Base-by-base conservation (phyloP, 2,329 filamentous ascomycete species). In the Aspergillus calidoustus region DNA sequence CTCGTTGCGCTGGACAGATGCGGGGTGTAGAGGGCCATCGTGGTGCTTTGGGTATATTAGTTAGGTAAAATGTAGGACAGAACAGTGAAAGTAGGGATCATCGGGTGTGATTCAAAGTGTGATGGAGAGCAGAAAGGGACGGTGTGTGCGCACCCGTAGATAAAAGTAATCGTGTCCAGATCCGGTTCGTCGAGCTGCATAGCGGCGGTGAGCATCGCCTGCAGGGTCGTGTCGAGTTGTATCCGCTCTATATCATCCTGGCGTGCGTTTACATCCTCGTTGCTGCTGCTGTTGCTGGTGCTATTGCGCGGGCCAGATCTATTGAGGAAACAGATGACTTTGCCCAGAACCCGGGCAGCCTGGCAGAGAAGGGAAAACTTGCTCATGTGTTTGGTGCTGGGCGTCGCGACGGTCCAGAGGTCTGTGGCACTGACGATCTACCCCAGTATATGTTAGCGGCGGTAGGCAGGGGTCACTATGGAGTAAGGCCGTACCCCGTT, bases 351-450 rank as follows among this genome's bases (percentile, higher is more conserved):
- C 43, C 61, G 44, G 52, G 63, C 34, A 55, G 59, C 41, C 38
- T 65, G 50, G 58, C 60, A 57, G 30, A 60, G 22, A 44, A 67
- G 50, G 23, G 63, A 57, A 34, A 68, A 69, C 54, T 63, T 71
- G 43, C 68, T 69, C 68, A 71, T 69, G 49, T 71, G 69, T 30
- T 48, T 49, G 44, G 60, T 63, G 56, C 62, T 65, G 19, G 34
- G 34, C 2, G 34, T 41, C 3, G 34, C 11, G 9, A 41, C 13
- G 9, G 34, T 41, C 1, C 15, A 15, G 8, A 41, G 4, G 2
- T 41, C 11, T 1, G 34, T 5, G 34, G 11, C 9, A 11, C 17
- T 41, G 34, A 41, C 34, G 34, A 15, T 15, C 34, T 41, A 15
- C 11, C 11, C 13, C 11, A 13, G 2, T 15, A 15, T 15, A 1